Conservation (phyloP, 495 filamentous ascomycete genomes). For the Hypomontagnella monticulosa region DNA sequence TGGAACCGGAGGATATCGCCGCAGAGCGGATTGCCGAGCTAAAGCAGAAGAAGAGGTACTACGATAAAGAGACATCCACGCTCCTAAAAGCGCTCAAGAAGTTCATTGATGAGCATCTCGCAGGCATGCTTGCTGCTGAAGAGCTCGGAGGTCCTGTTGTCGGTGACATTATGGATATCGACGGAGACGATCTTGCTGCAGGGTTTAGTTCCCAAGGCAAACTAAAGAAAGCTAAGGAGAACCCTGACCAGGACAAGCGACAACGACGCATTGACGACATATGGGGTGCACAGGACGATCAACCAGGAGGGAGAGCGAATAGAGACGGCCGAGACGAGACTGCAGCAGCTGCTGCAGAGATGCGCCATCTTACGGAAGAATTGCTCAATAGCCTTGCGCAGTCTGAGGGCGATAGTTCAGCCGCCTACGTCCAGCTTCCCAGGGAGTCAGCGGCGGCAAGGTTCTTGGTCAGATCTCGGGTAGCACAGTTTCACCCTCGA, state of each 20-base stretch:
- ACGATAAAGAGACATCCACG: constrained; percentile 63
- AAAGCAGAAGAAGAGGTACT: constrained; percentile 63
- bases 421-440: constrained; percentile 73
- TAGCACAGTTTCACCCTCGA: constrained; percentile 86
- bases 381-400: constrained; percentile 71
- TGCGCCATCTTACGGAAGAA: constrained; percentile 71
- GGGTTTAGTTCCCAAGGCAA: constrained; percentile 79
- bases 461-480: constrained; percentile 84
- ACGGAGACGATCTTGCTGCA: constrained; percentile 64
- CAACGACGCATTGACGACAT: constrained; percentile 81
- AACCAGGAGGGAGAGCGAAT: constrained; percentile 36
- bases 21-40: constrained; percentile 67
- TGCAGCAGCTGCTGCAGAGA: constrained; percentile 70
- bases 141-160: constrained; percentile 86
- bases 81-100: constrained; percentile 70
- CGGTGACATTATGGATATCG: constrained; percentile 74
- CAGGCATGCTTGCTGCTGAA: constrained; percentile 85
- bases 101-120: constrained; percentile 80
- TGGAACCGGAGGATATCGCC: constrained; percentile 65
- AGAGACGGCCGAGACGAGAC: constrained; percentile 62
- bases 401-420: constrained; percentile 61
- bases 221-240: constrained; percentile 67
- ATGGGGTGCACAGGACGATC: constrained; percentile 60
- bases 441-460: constrained; percentile 82
- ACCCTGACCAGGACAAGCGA: constrained; percentile 56